Conservation (phyloP, 2,329 filamentous ascomycete species). For the Talaromyces sp. region DNA sequence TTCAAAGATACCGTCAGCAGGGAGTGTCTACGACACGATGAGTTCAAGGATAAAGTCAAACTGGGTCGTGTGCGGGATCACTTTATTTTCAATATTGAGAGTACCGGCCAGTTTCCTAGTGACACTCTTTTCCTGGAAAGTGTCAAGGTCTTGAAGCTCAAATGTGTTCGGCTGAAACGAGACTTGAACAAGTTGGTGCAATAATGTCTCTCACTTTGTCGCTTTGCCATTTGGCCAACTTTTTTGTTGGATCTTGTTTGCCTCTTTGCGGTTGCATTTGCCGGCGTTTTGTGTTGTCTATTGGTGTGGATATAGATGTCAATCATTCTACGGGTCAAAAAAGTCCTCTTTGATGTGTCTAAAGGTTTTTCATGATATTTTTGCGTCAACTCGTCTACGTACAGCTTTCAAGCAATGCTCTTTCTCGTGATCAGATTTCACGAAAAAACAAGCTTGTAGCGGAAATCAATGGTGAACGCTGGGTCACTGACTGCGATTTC, state of each 20-base stretch:
- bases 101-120: conserved; percentile 90
- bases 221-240: neutral
- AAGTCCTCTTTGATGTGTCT: conserved; percentile 16
- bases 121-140: conserved; percentile 91
- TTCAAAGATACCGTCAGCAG: conserved; percentile 95
- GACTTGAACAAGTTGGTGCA: conserved; percentile 44
- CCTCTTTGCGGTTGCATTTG: conserved; percentile 32
- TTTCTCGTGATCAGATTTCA: conserved; percentile 8
- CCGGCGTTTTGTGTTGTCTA: conserved; percentile 32
- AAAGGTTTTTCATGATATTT: neutral
- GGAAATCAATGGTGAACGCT: conserved; percentile 73
- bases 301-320: conserved; percentile 10
- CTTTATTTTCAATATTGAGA: conserved; percentile 96
- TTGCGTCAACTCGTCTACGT: neutral
- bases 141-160: conserved; percentile 77
- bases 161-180: conserved; percentile 58
- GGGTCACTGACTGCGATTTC: conserved; percentile 91
- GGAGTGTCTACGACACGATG: conserved; percentile 84
- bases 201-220: conserved; percentile 21
- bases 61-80: conserved; percentile 87
- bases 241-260: neutral
- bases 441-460: conserved; percentile 55
- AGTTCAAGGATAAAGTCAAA: conserved; percentile 95
- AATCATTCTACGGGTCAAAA: conserved; percentile 13
- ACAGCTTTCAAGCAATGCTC: neutral